Evolutionary conservation across 805 yeast genomes (phyloP).

Genomic region (Debaryomyces castellii): DNA sequence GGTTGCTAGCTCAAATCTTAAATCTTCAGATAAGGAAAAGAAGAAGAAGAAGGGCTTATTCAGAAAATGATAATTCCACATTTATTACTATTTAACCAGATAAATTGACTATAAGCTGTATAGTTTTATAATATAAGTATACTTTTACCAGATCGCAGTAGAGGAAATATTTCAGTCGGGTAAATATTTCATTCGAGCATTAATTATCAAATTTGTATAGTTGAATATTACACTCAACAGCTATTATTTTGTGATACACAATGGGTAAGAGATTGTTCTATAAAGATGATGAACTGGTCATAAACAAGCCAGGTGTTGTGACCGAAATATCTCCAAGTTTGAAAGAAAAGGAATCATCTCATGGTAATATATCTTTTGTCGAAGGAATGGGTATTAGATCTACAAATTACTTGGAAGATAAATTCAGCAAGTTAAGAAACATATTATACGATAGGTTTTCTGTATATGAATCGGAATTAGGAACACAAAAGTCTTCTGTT

Average conservation of each 20-base stretch:
- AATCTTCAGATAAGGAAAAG: conserved; percentile 14
- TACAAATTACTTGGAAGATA: conserved; percentile 46
- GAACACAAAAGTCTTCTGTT: conserved; percentile 47
- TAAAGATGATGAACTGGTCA: conserved; percentile 48
- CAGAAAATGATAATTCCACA: conserved; percentile 10
- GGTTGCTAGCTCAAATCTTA: conserved; percentile 17
- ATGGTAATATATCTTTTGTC: conserved; percentile 40
- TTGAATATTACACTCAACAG: too few species aligned
- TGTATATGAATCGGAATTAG: conserved; percentile 41
- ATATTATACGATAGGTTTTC: conserved; percentile 38
- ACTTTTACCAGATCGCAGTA: too few species aligned
- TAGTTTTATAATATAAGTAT: background rate
- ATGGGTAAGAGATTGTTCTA: conserved; percentile 44
- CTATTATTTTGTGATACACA: conserved; percentile 7
- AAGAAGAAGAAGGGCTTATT: conserved; percentile 32
- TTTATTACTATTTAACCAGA: background rate
- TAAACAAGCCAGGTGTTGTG: conserved; percentile 51
- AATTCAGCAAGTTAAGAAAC: conserved; percentile 38
- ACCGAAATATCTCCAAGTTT: conserved; percentile 35
- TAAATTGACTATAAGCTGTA: too few species aligned
- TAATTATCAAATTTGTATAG: background rate
- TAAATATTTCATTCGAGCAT: background rate
- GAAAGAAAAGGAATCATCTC: conserved; percentile 36
- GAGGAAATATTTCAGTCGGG: background rate
- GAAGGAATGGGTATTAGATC: conserved; percentile 58